These are phyloP conservation scores for Periglandula ipomoeae DNA, from an alignment of 2,329 filamentous ascomycete species.

Conservation along the genomic window DNA sequence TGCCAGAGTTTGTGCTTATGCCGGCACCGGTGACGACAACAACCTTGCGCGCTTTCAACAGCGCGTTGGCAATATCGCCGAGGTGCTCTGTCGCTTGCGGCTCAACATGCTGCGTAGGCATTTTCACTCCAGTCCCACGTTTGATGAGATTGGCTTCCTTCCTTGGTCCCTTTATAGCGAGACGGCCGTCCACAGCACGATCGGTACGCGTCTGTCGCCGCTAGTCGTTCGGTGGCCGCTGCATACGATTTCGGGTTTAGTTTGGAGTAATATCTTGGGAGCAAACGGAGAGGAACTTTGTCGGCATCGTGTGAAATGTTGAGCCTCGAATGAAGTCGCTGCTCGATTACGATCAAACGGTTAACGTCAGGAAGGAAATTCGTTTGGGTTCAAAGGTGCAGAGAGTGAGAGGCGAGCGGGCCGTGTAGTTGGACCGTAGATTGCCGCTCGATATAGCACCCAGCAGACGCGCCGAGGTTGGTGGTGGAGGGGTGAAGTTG, in stretches of 20 bases:
- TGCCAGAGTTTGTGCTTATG: slow-evolving; percentile 68
- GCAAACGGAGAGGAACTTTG: not conserved
- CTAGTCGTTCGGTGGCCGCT: not conserved
- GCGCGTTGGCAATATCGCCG: slow-evolving; percentile 54
- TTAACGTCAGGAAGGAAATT: not conserved
- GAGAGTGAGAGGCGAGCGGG: not conserved
- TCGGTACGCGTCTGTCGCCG: not conserved
- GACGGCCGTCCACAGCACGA: too few species aligned
- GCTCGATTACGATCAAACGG: not conserved
- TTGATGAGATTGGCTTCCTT: not conserved
- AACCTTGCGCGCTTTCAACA: slow-evolving; percentile 59
- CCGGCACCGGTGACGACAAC: slow-evolving; percentile 64
- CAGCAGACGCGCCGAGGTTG: too few species aligned
- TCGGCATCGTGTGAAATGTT: not conserved
- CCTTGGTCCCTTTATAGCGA: too few species aligned
- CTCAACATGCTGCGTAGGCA: slow-evolving; percentile 50
- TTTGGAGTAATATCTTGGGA: not conserved
- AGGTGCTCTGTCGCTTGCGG: slow-evolving; percentile 43
- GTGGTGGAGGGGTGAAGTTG: not conserved
- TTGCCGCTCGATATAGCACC: not conserved
- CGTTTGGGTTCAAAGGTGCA: not conserved
- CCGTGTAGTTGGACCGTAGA: not conserved
- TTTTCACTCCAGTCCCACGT: slow-evolving; percentile 21
- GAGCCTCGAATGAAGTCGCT: not conserved
- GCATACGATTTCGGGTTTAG: not conserved